Conservation (phyloP, 2,329 filamentous ascomycete species). For the Cryphonectria radicalis region DNA sequence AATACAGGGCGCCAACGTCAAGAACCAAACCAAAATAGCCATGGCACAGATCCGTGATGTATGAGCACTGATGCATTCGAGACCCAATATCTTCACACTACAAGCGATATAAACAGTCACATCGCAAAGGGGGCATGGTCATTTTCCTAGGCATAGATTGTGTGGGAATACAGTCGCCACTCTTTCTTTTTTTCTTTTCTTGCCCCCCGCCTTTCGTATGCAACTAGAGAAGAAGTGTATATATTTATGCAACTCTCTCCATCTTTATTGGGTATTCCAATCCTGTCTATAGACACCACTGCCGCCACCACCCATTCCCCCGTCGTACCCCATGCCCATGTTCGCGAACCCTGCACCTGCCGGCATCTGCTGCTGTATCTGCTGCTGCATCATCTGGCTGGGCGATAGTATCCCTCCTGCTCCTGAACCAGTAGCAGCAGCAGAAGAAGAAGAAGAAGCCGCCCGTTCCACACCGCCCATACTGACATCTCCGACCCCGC, state of each 20-base stretch:
- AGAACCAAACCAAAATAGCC: background rate
- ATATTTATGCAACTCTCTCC: background rate
- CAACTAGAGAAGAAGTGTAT: background rate
- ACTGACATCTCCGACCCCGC: background rate
- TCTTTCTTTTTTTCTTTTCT: background rate
- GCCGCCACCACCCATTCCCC: background rate
- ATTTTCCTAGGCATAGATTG: background rate
- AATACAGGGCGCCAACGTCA: slow-evolving; percentile 21
- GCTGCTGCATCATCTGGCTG: slow-evolving; percentile 15
- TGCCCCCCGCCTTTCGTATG: background rate
- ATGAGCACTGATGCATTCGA: background rate
- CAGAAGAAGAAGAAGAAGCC: background rate
- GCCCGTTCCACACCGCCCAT: background rate
- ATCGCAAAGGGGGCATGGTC: background rate
- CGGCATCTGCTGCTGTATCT: slow-evolving; percentile 10
- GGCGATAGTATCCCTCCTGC: slow-evolving; percentile 6
- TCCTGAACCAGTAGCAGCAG: too few relatives aligned
- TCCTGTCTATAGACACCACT: background rate
- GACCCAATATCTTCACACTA: background rate
- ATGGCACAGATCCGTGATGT: background rate
- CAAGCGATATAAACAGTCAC: background rate
- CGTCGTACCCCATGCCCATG: background rate
- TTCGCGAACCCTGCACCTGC: background rate
- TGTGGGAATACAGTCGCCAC: background rate
- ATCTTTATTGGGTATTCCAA: slow-evolving; percentile 17